Percentiles rank a stretch among this genome's conserved stretches.
Conservation (phyloP, 495 filamentous ascomycete genomes). For the Aspergillus mulundensis region DNA sequence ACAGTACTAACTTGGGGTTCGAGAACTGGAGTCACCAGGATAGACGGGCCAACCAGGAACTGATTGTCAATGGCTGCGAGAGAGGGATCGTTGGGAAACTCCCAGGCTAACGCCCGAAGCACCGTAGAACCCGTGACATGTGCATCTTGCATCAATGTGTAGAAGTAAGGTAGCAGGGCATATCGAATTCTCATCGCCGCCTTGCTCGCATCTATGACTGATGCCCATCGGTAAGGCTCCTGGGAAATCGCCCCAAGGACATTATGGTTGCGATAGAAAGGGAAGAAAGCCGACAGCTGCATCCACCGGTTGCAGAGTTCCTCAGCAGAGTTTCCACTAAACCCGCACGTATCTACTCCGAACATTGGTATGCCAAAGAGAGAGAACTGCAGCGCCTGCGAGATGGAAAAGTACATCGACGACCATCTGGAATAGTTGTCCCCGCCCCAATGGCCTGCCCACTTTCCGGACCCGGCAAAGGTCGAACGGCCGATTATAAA, state of each 20-base stretch:
- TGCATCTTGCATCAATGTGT: slow-evolving; percentile 72
- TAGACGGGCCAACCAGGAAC: slow-evolving; percentile 68
- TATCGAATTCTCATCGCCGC: slow-evolving; percentile 73
- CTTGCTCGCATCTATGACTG: slow-evolving; percentile 62
- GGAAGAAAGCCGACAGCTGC: slow-evolving; percentile 81
- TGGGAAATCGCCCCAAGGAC: slow-evolving; percentile 57
- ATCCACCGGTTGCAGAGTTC: slow-evolving; percentile 86
- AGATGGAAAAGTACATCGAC: slow-evolving; percentile 73
- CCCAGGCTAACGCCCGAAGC: slow-evolving; percentile 79
- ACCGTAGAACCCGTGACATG: slow-evolving; percentile 67
- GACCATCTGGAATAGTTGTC: slow-evolving; percentile 70
- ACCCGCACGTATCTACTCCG: slow-evolving; percentile 79
- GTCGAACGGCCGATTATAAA: slow-evolving; percentile 86
- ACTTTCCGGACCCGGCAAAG: slow-evolving; percentile 74
- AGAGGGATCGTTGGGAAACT: slow-evolving; percentile 73
- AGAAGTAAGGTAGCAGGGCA: slow-evolving; percentile 71
- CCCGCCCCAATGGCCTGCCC: slow-evolving; percentile 85
- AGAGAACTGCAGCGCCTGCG: slow-evolving; percentile 74
- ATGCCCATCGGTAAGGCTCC: slow-evolving; percentile 73
- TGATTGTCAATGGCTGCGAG: slow-evolving; percentile 66
- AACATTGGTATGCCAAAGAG: slow-evolving; percentile 89
- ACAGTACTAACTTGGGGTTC: slow-evolving; percentile 60
- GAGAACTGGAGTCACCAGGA: slow-evolving; percentile 73
- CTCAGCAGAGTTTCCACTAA: slow-evolving; percentile 63
- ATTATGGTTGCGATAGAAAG: slow-evolving; percentile 88